A percentile compares a stretch with the other conserved stretches of the same genome.
These are phyloP conservation scores for Aspergillus aculeatus DNA, from an alignment of 2,329 filamentous ascomycete genomes.

Conservation along the genomic window DNA sequence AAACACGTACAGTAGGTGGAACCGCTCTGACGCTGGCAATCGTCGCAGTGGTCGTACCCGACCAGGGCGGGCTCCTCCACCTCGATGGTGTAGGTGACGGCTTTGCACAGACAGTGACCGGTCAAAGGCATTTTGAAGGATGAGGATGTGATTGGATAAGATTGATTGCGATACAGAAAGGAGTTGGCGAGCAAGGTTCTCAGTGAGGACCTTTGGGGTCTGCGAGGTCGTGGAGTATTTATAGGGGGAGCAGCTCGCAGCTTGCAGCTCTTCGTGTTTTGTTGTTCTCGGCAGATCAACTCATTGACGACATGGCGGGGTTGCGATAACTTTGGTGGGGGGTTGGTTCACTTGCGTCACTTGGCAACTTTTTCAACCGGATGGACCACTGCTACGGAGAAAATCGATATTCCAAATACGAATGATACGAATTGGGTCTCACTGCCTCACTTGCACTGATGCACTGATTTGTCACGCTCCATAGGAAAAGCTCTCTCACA, in stretches of 20 bases:
- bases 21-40: slow-evolving; percentile 64
- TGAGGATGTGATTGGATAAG: slow-evolving; percentile 33
- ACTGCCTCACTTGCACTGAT: background rate
- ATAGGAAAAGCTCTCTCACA: too few relatives aligned
- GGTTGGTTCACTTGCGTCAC: slow-evolving; percentile 11
- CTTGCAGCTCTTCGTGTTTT: background rate
- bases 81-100: slow-evolving; percentile 66
- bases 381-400: background rate
- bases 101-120: slow-evolving; percentile 70
- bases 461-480: background rate
- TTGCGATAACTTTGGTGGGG: slow-evolving; percentile 38
- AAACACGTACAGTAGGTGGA: background rate
- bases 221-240: slow-evolving; percentile 23
- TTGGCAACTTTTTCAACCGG: background rate
- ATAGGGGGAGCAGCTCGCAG: slow-evolving; percentile 5
- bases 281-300: background rate
- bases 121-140: slow-evolving; percentile 57
- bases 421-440: background rate
- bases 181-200: slow-evolving; percentile 27
- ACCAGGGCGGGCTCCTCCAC: slow-evolving; percentile 42
- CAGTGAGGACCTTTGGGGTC: slow-evolving; percentile 24
- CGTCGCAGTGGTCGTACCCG: slow-evolving; percentile 70
- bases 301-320: slow-evolving; percentile 13
- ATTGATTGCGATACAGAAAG: too few relatives aligned
- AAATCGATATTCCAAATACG: background rate